Percentiles rank a stretch among this genome's conserved stretches.
phyloP scores from a whole-genome alignment of 768 basidiomycete species.

The Lactifluus hygrophoroides region DNA sequence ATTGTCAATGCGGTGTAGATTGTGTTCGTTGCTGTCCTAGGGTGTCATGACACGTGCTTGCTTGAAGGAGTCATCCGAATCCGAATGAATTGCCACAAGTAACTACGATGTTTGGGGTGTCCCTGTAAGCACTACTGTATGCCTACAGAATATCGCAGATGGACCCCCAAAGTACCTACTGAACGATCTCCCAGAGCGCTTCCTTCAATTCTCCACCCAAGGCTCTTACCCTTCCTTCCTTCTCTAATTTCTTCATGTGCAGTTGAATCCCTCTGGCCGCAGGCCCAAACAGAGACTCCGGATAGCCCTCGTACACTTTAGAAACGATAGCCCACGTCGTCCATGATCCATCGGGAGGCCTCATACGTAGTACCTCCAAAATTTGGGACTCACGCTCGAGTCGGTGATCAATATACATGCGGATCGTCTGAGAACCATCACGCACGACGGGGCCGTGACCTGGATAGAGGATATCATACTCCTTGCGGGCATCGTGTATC shows the following conservation, averaged over 20 bases:
- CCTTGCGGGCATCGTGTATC: conserved; percentile 33
- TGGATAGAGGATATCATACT: conserved; percentile 60
- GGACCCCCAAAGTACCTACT: neutral
- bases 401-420: conserved; percentile 72
- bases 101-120: no score
- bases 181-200: conserved; percentile 37
- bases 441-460: conserved; percentile 78
- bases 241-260: conserved; percentile 66
- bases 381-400: conserved; percentile 77
- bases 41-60: no score
- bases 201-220: conserved; percentile 46
- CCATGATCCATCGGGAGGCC: conserved; percentile 34
- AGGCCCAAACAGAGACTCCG: conserved; percentile 58
- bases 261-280: conserved; percentile 61
- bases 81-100: no score
- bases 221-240: conserved; percentile 48
- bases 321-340: conserved; percentile 60
- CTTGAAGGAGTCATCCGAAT: no score
- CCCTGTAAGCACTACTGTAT: no score
- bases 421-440: conserved; percentile 53
- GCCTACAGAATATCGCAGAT: no score
- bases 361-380: conserved; percentile 37
- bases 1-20: no score
- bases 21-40: no score
- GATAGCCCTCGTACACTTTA: conserved; percentile 63